Percentiles rank a stretch among this genome's conserved stretches.
phyloP scores from a whole-genome alignment of 2,329 filamentous ascomycete species.

The Leptographium flavum region DNA sequence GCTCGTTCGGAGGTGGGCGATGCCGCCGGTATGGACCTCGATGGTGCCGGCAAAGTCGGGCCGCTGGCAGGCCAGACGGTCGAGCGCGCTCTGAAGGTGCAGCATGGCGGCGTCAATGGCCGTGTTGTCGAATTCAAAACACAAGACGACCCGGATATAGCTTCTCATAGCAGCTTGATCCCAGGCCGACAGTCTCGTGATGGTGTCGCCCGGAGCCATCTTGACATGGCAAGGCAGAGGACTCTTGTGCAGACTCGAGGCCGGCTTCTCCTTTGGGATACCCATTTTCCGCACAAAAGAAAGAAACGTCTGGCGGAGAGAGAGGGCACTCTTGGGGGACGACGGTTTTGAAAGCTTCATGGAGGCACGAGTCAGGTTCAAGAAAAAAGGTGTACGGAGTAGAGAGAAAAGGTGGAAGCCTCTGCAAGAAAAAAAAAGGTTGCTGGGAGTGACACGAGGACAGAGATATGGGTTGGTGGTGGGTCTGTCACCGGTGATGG shows the following conservation, averaged over 20 bases:
- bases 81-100: constrained; percentile 12
- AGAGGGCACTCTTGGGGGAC: background rate
- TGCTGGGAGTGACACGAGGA: too few relatives aligned
- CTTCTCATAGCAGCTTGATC: constrained; percentile 11
- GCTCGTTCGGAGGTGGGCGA: constrained; percentile 11
- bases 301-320: background rate
- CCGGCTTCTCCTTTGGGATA: background rate
- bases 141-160: constrained; percentile 11
- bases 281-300: background rate
- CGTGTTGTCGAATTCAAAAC: constrained; percentile 12
- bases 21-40: constrained; percentile 10
- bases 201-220: background rate
- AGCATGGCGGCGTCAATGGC: background rate
- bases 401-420: too few relatives aligned
- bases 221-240: background rate
- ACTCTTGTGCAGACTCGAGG: background rate
- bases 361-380: too few relatives aligned
- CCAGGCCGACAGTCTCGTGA: constrained; percentile 7
- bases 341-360: background rate
- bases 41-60: constrained; percentile 17
- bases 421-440: too few relatives aligned
- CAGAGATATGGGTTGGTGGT: background rate
- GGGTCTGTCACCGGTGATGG: background rate
- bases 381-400: too few relatives aligned
- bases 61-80: constrained; percentile 10